phyloP scores from a whole-genome alignment of 2,329 filamentous ascomycete genomes.

The Phyllachora maydis region DNA sequence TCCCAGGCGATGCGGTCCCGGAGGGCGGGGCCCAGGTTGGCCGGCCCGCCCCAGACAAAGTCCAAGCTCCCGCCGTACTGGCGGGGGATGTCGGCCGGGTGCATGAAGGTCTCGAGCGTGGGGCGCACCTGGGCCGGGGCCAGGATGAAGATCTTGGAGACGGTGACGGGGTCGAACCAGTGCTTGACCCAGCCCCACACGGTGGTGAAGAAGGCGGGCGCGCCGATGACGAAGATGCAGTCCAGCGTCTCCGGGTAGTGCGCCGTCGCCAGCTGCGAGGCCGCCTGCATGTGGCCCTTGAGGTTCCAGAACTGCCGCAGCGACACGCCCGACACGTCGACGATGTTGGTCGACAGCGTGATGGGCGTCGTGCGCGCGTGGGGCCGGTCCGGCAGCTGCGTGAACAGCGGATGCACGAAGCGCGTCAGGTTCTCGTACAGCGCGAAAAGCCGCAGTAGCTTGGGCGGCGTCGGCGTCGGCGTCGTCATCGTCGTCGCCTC shows the following conservation, averaged over 20 bases:
- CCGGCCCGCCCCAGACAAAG: slow-evolving; percentile 58
- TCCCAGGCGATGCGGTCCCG: slow-evolving; percentile 28
- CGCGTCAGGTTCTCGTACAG: slow-evolving; percentile 83
- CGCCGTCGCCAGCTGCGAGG: slow-evolving; percentile 69
- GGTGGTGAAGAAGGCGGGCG: slow-evolving; percentile 76
- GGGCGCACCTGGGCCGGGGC: slow-evolving; percentile 49
- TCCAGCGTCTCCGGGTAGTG: slow-evolving; percentile 92
- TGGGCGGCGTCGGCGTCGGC: slow-evolving; percentile 46
- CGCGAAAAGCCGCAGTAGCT: slow-evolving; percentile 71
- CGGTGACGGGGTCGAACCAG: slow-evolving; percentile 87
- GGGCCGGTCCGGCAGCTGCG: slow-evolving; percentile 50
- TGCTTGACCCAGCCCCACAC: slow-evolving; percentile 91
- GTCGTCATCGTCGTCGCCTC: no score
- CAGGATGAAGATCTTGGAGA: slow-evolving; percentile 91
- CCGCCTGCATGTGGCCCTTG: slow-evolving; percentile 84
- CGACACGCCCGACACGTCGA: slow-evolving; percentile 75
- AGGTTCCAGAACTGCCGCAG: slow-evolving; percentile 93
- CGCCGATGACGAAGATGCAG: slow-evolving; percentile 71
- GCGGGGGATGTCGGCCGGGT: slow-evolving; percentile 65
- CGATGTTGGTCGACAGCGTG: slow-evolving; percentile 83
- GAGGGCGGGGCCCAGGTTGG: slow-evolving; percentile 46
- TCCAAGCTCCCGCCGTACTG: slow-evolving; percentile 77
- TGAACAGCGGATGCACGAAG: slow-evolving; percentile 73
- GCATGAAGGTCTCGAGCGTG: slow-evolving; percentile 65
- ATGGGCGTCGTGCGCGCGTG: slow-evolving; percentile 69